Evolutionary conservation across 257 asterid species (phyloP).

Genomic region (Anisodus acutangulus): DNA sequence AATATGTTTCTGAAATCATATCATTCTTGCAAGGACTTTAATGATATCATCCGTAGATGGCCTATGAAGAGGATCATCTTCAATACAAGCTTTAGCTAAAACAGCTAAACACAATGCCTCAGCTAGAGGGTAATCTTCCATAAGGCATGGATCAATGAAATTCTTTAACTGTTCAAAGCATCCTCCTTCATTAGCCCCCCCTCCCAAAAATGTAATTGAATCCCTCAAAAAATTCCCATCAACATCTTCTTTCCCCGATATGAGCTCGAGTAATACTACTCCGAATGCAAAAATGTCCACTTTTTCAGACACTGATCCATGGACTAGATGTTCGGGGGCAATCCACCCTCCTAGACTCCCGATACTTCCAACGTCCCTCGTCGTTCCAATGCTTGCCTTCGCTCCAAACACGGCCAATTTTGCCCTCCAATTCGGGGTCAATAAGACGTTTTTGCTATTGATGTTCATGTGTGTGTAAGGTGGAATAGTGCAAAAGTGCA

Average conservation of each 20-base stretch:
- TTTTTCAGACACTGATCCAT: slow-evolving; percentile 40
- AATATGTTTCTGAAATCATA: slow-evolving; percentile 35
- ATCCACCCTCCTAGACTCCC: slow-evolving; percentile 30
- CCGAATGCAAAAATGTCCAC: slow-evolving; percentile 67
- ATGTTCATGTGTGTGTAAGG: slow-evolving; percentile 50
- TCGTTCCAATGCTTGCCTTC: slow-evolving; percentile 16
- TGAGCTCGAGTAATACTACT: slow-evolving; percentile 60
- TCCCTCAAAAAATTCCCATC: slow-evolving; percentile 54
- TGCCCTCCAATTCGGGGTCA: slow-evolving; percentile 73
- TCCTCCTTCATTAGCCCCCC: slow-evolving; percentile 51
- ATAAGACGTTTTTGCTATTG: slow-evolving; percentile 49
- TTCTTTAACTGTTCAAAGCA: slow-evolving; percentile 70
- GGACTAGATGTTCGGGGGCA: slow-evolving; percentile 37
- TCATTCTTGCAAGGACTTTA: slow-evolving; percentile 77
- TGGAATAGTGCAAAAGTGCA: slow-evolving; percentile 67
- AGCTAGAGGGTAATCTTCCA: slow-evolving; percentile 70
- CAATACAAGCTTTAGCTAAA: slow-evolving; percentile 76
- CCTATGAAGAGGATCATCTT: slow-evolving; percentile 70
- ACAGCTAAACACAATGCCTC: slow-evolving; percentile 79
- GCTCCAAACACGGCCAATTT: slow-evolving; percentile 54
- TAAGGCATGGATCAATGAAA: slow-evolving; percentile 64
- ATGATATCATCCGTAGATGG: slow-evolving; percentile 80
- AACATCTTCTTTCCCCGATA: slow-evolving; percentile 55
- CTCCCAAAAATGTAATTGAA: slow-evolving; percentile 49
- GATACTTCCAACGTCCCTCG: slow-evolving; percentile 33